These are phyloP conservation scores for Tuctoria greenei DNA, from an alignment of 176 grass and related monocot species.

Conservation along the genomic window DNA sequence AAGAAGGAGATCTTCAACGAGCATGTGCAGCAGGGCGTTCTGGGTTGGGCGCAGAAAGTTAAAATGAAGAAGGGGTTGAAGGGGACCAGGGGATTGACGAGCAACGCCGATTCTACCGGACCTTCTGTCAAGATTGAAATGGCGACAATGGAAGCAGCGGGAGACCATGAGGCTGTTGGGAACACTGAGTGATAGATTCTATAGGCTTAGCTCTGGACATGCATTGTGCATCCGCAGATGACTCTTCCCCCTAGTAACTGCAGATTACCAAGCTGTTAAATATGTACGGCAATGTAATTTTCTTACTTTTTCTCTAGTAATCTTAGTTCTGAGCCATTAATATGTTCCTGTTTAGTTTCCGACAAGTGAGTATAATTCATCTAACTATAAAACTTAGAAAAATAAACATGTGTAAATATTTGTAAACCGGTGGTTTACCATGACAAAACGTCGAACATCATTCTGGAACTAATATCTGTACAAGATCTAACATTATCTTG, in stretches of 20 bases:
- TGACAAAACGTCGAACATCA: neutral
- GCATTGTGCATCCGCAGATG: neutral
- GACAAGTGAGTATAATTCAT: too few species aligned
- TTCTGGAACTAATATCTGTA: neutral
- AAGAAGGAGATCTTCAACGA: constrained; percentile 88
- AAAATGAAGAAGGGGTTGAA: constrained; percentile 53
- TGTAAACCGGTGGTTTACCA: neutral
- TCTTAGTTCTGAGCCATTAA: neutral
- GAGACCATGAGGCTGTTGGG: neutral
- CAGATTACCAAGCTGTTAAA: neutral
- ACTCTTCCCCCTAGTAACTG: neutral
- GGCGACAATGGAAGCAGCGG: neutral
- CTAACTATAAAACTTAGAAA: too few species aligned
- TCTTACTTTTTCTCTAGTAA: neutral
- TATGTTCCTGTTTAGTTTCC: too few species aligned
- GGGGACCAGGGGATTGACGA: neutral
- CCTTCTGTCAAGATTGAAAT: constrained; percentile 45
- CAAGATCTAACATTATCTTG: neutral
- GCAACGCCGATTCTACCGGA: neutral
- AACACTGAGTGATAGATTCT: constrained; percentile 28
- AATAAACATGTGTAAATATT: neutral
- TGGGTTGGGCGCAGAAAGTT: constrained; percentile 68
- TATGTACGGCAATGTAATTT: neutral
- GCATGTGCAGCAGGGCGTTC: constrained; percentile 65
- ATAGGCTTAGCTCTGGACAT: neutral